phyloP scores from a whole-genome alignment of 257 asterid species.

The Primulina tabacum region DNA sequence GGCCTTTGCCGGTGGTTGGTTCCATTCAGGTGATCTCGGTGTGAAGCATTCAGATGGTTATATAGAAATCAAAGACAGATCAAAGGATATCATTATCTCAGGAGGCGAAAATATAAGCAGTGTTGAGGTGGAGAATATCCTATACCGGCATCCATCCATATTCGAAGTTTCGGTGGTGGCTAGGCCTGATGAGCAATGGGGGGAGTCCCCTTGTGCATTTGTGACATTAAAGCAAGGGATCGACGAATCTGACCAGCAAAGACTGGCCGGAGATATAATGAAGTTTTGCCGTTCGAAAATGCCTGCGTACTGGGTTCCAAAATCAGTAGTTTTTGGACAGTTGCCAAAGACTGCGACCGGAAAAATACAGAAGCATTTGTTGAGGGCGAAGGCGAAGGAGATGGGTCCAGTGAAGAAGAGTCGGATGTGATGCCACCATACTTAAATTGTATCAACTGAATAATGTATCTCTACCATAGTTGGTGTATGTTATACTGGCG shows the following conservation, averaged over 20 bases:
- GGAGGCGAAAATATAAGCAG: slow-evolving; percentile 96
- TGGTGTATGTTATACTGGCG: background rate
- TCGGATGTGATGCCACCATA: slow-evolving; percentile 32
- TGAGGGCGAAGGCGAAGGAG: slow-evolving; percentile 84
- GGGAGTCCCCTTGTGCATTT: slow-evolving; percentile 94
- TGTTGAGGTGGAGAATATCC: slow-evolving; percentile 84
- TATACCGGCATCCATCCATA: slow-evolving; percentile 73
- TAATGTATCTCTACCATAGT: too few relatives aligned
- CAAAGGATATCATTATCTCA: slow-evolving; percentile 87
- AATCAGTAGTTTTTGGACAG: slow-evolving; percentile 76
- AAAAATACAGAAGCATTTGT: slow-evolving; percentile 84
- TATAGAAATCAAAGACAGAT: slow-evolving; percentile 76
- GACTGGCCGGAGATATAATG: slow-evolving; percentile 65
- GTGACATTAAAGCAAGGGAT: slow-evolving; percentile 62
- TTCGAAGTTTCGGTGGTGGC: slow-evolving; percentile 88
- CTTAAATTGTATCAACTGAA: background rate
- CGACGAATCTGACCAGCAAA: slow-evolving; percentile 37
- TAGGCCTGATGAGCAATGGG: slow-evolving; percentile 87
- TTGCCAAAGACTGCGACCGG: slow-evolving; percentile 98
- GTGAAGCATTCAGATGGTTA: slow-evolving; percentile 90
- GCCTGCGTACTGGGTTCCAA: slow-evolving; percentile 89
- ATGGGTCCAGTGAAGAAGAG: slow-evolving; percentile 83
- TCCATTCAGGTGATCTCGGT: slow-evolving; percentile 87
- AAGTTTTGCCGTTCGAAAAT: slow-evolving; percentile 68
- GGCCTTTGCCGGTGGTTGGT: slow-evolving; percentile 78